Base-by-base conservation (phyloP, 2,329 filamentous ascomycete species). In the Rhinocladiella similis region DNA sequence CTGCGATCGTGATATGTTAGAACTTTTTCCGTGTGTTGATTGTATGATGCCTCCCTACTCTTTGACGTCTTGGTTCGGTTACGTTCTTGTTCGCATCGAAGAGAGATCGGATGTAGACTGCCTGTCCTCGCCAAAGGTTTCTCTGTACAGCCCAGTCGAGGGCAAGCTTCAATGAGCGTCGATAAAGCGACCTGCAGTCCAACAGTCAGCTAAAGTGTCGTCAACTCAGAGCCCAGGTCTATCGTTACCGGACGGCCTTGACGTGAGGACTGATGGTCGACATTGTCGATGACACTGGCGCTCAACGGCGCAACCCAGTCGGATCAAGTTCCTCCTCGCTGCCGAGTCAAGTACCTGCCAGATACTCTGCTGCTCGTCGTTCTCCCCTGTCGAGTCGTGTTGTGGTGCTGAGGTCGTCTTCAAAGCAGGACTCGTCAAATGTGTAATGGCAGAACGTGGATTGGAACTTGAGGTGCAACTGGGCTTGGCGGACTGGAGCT, bases 111-210 rank as follows among this genome's bases (percentile, higher is more conserved):
- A 99, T 96, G 74, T 99, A 97, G 62, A 97, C 79, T 29, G 94
- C 94, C 75, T 97, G 94, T 61, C 93, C 92, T 67, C 94, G 88
- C 93, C 94, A 99, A 60, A 97, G 77, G 68, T 93, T 85, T 65
- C 94, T 85, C 72, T 97, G 90, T 62, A 97, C 91, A 56, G 91
- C 85, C 94, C 94, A 99, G 79, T 97, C 91, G 64, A 97, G 85
- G 41, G 94, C 83, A 63, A 97, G 86, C 82, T 97, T 97, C 71
- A 99, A 76, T 22, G 91, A 91, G 66, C 91, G 90, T 70, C 93
- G 88, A 76, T 99, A 99, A 59, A 99, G 87, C 61, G 80, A 80
- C 65, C 85, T 86, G 70, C 48, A 55, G 50, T 36, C 45, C 49
- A 63, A 33, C n/a, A 12, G 10, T 72, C 66, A 70, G 72, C 62